Base-by-base conservation (phyloP, 2,329 filamentous ascomycete species). In the Cadophora luteo-olivacea region DNA sequence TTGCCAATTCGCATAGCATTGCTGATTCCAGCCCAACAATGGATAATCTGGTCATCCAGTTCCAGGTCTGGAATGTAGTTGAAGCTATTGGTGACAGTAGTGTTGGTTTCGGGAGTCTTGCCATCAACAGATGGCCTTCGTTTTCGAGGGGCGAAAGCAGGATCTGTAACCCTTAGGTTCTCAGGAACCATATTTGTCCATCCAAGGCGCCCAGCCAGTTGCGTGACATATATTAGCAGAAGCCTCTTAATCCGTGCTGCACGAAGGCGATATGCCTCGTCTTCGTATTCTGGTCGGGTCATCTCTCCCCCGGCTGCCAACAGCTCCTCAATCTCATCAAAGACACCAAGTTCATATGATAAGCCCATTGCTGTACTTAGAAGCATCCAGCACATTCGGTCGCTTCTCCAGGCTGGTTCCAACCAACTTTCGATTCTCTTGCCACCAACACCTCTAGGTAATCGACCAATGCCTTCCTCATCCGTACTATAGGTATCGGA, bases 351-450 rank as follows among this genome's bases (percentile, higher is more conserved):
- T 79, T 99, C 96, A 73, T 97, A 97, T 0, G 92, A 93, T 48
- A 98, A 84, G 0, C 94, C 92, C 83, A 95, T 92, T 16, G 93
- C 94, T 48, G 94, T 97, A 76, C 93, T 97, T 36, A 98, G 85
- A 16, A 98, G 84, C 93, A 97, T 97, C 95, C 95, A 97, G 77
- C 93, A 97, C 92, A 97, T 97, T 65, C 94, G 91, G 76, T 97
- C 95, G 72, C 91, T 93, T 74, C 95, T 87, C 93, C 95, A 97
- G 9, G 93, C 95, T 2, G 96, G 96, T 79, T 99, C 96, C 4
- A 98, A 87, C 93, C 96, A 98, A 78, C 93, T 95, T 77, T 97
- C 94, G 72, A 97, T 96, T 33, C 94, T 85, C 78, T 92, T 91
- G 11, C 93, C 93, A 55, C 93, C 92, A 24, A 93, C 86, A n/a